Base-by-base conservation (phyloP, 176 grass and related monocot genomes). In the Carex littledalei region DNA sequence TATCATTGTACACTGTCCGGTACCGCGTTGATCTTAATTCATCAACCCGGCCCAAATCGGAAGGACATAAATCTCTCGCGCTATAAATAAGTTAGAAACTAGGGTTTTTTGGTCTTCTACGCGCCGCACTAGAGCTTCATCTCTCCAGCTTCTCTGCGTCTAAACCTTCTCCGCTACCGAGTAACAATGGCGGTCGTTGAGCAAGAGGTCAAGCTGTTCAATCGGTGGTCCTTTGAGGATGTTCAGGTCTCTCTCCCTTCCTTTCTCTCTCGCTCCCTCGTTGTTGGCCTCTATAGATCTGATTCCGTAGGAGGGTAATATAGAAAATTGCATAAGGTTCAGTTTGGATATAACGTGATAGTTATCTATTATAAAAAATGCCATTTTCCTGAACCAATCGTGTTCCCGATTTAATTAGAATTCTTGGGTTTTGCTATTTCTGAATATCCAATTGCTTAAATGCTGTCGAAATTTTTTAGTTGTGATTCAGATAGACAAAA, bases 141-240 rank as follows among this genome's bases (percentile, higher is more conserved):
- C 58, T 47, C 4, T 26, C 20, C 6, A 57, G 52, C 22, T 35
- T 41, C 79, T 14, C 79, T 81, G 35, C 79, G 13, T 64, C 58
- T n/a, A 8, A 3, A 37, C 67, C 49, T 37, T 61, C 9, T 15
- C 3, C 8, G 55, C 16, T 18, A 55, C 3, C 84, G 1, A 41
- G 53, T 17, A n/a, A 63, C 76, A 32, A 31, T 60, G 43, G 77
- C 62, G 58, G 58, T 71, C 49, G 74, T 81, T 13, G 63, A 81
- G 65, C 85, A 82, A 43, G 85, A 87, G 61, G 85, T 87, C 53
- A 87, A 87, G 85, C 85, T 87, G 4, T 87, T 87, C 85, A 87
- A 87, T 24, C 85, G 85, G 37, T 87, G 85, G 85, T 87, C 85
- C 63, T 87, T 87, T 50, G 85, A 87, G 63, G 85, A 87, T 41